Percentiles rank a stretch among this genome's conserved stretches.
These are phyloP conservation scores for Tephrocybe rancida DNA, from an alignment of 768 basidiomycete genomes.

Conservation along the genomic window DNA sequence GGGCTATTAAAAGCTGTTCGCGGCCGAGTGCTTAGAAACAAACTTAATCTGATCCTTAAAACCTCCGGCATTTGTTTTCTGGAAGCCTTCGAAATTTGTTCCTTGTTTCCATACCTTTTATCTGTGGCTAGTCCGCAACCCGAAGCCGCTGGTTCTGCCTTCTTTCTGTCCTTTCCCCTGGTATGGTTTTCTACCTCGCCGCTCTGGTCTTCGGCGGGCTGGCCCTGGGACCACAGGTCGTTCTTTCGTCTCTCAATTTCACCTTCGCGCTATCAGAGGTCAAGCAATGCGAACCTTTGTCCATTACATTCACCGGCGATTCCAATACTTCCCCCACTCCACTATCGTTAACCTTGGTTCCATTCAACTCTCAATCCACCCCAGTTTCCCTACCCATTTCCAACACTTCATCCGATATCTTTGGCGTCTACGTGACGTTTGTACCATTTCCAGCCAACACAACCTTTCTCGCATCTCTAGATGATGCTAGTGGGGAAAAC, in stretches of 20 bases:
- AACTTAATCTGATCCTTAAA: background rate
- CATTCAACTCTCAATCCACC: constrained; percentile 52
- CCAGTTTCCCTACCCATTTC: constrained; percentile 51
- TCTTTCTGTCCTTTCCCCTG: constrained; percentile 16
- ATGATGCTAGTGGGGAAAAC: constrained; percentile 42
- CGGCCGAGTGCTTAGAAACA: constrained; percentile 2
- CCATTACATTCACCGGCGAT: constrained; percentile 46
- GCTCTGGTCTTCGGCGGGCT: constrained; percentile 33
- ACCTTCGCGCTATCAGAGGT: constrained; percentile 45
- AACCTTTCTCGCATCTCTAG: constrained; percentile 56
- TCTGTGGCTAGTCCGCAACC: constrained; percentile 38
- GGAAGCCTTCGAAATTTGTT: constrained; percentile 11
- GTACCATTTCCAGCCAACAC: constrained; percentile 53
- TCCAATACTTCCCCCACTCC: constrained; percentile 36
- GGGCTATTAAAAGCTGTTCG: constrained; percentile 2
- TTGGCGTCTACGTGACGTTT: constrained; percentile 48
- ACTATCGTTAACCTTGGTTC: constrained; percentile 51
- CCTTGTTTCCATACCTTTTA: constrained; percentile 25
- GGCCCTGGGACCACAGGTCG: constrained; percentile 42
- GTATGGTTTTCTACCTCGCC: constrained; percentile 25
- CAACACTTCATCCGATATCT: constrained; percentile 32
- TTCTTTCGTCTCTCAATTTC: constrained; percentile 33
- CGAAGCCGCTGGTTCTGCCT: constrained; percentile 25
- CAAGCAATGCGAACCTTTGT: constrained; percentile 55
- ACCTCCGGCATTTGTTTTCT: background rate